Evolutionary conservation across 2,329 filamentous ascomycete genomes (phyloP).

Genomic region (Lasiodiplodia citricola): DNA sequence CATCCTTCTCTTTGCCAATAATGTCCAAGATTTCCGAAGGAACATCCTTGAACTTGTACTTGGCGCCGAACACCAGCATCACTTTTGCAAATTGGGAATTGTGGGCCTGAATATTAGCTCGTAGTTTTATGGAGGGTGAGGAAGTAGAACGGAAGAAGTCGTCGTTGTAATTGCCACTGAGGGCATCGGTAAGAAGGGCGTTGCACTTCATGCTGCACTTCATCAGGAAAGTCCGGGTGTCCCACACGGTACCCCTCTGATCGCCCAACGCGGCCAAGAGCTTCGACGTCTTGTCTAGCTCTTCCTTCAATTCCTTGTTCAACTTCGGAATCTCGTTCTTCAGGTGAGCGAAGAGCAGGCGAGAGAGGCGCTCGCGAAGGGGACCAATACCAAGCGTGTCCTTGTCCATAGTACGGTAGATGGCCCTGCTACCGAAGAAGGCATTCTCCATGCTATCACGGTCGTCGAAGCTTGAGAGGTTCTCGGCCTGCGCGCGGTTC

Average conservation of each 20-base stretch:
- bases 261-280: neutral
- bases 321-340: constrained; percentile 43
- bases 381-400: constrained; percentile 53
- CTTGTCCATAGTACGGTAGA: neutral
- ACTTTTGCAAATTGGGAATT: neutral
- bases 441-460: neutral
- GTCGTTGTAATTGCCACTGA: neutral
- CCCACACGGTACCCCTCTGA: neutral
- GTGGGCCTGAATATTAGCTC: neutral
- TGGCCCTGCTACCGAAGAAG: neutral
- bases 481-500: constrained; percentile 46
- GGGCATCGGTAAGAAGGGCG: neutral
- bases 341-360: constrained; percentile 51
- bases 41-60: neutral
- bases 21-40: neutral
- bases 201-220: neutral
- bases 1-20: neutral
- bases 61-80: neutral
- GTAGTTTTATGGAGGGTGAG: neutral
- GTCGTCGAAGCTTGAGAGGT: constrained; percentile 33
- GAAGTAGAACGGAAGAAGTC: neutral
- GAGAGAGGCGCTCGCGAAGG: constrained; percentile 57
- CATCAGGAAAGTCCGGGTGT: neutral
- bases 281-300: constrained; percentile 11
- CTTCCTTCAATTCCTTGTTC: constrained; percentile 38